A percentile compares a stretch with the other conserved stretches of the same genome.
Evolutionary conservation across 1,139 yeast genomes (phyloP).

Genomic region (Geotrichum restrictum): DNA sequence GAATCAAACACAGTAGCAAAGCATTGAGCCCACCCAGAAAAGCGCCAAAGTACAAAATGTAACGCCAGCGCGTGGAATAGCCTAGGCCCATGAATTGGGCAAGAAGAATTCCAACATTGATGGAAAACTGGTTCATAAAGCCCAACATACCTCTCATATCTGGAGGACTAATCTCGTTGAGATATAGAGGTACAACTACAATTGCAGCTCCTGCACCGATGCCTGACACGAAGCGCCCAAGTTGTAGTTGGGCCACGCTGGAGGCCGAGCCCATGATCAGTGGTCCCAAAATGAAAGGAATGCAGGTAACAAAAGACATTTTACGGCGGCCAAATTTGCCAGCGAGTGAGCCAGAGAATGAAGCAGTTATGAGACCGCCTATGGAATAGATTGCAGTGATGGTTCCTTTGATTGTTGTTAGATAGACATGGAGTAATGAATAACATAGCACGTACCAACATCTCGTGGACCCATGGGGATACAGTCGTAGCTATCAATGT

Average conservation of each 20-base stretch:
- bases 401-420: conserved; percentile 30
- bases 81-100: conserved; percentile 70
- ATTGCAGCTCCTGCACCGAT: conserved; percentile 83
- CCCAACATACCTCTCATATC: conserved; percentile 73
- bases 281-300: conserved; percentile 65
- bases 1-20: conserved; percentile 46
- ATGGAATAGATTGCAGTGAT: conserved; percentile 80
- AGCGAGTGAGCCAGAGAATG: conserved; percentile 66
- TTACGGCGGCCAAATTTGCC: conserved; percentile 62
- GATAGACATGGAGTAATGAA: background rate
- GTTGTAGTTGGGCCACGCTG: conserved; percentile 45
- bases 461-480: conserved; percentile 60
- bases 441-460: conserved; percentile 48
- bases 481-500: conserved; percentile 44
- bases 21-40: conserved; percentile 52
- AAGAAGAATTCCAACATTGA: conserved; percentile 74
- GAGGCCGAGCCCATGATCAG: conserved; percentile 53
- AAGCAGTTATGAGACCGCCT: conserved; percentile 82
- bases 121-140: conserved; percentile 79
- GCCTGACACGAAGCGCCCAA: conserved; percentile 77
- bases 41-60: conserved; percentile 57
- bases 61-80: conserved; percentile 75
- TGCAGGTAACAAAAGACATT: conserved; percentile 54
- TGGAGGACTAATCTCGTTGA: conserved; percentile 74
- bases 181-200: conserved; percentile 76